phyloP scores from a whole-genome alignment of 108 stramenopile genomes.

The Cyclotella cryptica region DNA sequence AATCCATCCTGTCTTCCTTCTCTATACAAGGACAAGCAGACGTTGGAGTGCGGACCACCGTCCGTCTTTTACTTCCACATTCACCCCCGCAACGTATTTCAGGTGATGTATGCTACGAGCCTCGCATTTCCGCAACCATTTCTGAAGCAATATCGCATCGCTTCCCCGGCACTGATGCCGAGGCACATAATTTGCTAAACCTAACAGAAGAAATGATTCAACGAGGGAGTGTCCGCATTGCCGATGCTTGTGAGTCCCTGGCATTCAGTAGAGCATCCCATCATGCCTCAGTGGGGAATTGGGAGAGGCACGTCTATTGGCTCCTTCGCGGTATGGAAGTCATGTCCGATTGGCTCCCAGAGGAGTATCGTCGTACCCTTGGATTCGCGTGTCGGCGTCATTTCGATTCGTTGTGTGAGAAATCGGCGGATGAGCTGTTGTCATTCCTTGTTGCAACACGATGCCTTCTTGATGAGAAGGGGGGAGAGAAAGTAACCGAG shows the following conservation, averaged over 20 bases:
- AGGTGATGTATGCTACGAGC: constrained; percentile 41
- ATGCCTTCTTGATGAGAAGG: neutral
- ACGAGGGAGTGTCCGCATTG: constrained; percentile 60
- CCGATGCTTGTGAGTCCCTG: constrained; percentile 77
- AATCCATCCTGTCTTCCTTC: constrained; percentile 82
- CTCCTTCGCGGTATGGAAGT: constrained; percentile 71
- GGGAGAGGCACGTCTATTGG: constrained; percentile 61
- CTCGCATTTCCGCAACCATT: constrained; percentile 61
- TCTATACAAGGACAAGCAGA: constrained; percentile 58
- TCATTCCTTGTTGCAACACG: constrained; percentile 31
- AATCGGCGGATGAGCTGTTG: constrained; percentile 40
- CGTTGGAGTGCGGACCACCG: constrained; percentile 66
- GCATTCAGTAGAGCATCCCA: constrained; percentile 60
- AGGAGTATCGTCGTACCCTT: constrained; percentile 33
- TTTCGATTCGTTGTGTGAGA: constrained; percentile 49
- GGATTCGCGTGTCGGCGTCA: constrained; percentile 49
- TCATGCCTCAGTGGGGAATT: constrained; percentile 34
- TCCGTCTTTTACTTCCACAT: constrained; percentile 70
- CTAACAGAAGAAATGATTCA: constrained; percentile 57
- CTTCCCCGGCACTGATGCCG: constrained; percentile 68
- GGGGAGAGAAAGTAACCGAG: neutral
- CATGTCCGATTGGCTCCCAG: constrained; percentile 50
- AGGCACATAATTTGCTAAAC: constrained; percentile 61
- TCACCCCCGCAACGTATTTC: constrained; percentile 49
- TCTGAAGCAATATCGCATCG: constrained; percentile 66